phyloP scores from a whole-genome alignment of 129 eudicot species.

The Pseudognaphalium luteoalbum region DNA sequence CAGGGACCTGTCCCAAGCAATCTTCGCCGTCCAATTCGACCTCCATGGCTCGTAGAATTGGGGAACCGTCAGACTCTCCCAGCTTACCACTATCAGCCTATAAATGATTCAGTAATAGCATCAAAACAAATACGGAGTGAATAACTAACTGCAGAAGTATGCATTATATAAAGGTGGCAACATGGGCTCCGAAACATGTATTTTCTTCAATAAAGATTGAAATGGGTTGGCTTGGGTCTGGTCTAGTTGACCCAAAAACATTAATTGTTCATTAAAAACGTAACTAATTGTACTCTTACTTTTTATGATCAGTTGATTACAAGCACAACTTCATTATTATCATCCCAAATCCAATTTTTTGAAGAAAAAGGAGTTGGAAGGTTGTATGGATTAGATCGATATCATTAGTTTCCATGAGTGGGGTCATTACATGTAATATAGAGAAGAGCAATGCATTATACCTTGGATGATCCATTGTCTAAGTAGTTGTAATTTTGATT shows the following conservation, averaged over 20 bases:
- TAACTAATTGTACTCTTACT: neutral
- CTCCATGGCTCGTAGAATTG: slow-evolving; percentile 51
- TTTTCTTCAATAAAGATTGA: neutral
- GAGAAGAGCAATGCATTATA: slow-evolving; percentile 23
- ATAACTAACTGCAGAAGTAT: neutral
- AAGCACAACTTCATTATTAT: neutral
- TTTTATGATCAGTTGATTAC: neutral
- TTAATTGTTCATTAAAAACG: neutral
- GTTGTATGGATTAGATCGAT: neutral
- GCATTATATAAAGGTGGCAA: neutral
- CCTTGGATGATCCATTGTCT: slow-evolving; percentile 73
- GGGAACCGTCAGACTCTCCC: slow-evolving; percentile 71
- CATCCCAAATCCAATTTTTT: neutral
- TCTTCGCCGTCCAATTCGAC: slow-evolving; percentile 67
- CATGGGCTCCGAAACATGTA: neutral
- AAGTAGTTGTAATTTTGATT: slow-evolving; percentile 55
- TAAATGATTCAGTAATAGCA: slow-evolving; percentile 4
- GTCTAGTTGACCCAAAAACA: neutral
- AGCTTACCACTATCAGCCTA: slow-evolving; percentile 88
- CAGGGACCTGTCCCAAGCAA: slow-evolving; percentile 73
- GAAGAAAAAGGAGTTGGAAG: neutral
- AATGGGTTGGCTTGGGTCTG: neutral
- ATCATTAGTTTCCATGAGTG: neutral
- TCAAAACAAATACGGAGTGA: neutral
- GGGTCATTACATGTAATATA: slow-evolving; percentile 10